Conservation (phyloP, 2,329 filamentous ascomycete genomes). For the Fusarium piperis region DNA sequence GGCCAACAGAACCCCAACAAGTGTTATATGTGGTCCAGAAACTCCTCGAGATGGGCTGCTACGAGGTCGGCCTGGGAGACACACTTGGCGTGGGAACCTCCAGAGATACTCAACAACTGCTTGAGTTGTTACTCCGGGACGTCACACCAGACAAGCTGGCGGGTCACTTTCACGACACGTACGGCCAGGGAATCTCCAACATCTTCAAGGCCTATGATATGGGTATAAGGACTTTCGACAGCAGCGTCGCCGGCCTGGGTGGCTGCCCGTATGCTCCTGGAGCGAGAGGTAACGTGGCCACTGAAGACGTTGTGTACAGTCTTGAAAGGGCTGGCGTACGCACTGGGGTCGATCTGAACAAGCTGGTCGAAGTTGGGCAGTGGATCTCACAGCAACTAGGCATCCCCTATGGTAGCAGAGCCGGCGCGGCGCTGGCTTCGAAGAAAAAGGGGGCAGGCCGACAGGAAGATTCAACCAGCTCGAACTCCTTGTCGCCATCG, state of each 20-base stretch:
- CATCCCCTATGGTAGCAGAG: not conserved
- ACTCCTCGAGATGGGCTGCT: slow-evolving; percentile 18
- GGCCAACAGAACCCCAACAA: too few species aligned
- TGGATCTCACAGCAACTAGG: not conserved
- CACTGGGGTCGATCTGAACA: not conserved
- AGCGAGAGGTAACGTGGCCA: slow-evolving; percentile 18
- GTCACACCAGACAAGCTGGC: slow-evolving; percentile 6
- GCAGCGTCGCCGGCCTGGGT: slow-evolving; percentile 3
- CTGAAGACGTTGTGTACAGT: slow-evolving; percentile 14
- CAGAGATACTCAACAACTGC: not conserved
- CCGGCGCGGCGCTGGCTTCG: not conserved
- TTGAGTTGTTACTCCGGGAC: not conserved
- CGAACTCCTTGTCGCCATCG: too few species aligned
- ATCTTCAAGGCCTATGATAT: slow-evolving; percentile 12
- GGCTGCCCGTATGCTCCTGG: slow-evolving; percentile 22
- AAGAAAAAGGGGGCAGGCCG: not conserved
- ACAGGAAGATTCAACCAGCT: too few species aligned
- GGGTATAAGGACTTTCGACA: slow-evolving; percentile 14
- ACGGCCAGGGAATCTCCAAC: slow-evolving; percentile 12
- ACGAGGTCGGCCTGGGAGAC: slow-evolving; percentile 19
- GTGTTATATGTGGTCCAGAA: not conserved
- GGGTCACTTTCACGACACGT: slow-evolving; percentile 20
- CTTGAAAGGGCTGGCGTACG: slow-evolving; percentile 4
- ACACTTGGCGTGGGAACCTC: slow-evolving; percentile 10
- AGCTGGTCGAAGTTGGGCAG: not conserved